A percentile compares a stretch with the other conserved stretches of the same genome.
phyloP scores from a whole-genome alignment of 768 basidiomycete genomes.

The Cyclocybe aegerita region DNA sequence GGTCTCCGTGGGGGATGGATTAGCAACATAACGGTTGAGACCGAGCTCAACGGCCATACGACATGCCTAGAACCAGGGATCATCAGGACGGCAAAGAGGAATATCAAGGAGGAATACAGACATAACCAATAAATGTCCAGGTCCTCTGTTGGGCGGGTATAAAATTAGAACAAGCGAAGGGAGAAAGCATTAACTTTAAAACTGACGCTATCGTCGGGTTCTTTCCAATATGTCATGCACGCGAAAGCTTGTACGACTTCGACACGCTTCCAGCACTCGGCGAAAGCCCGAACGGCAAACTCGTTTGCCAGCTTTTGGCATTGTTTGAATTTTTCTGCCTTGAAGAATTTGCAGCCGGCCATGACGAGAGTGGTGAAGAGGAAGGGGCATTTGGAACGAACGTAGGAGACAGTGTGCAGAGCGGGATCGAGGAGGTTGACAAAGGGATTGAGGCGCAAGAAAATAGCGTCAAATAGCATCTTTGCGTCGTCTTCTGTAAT shows the following conservation, averaged over 20 bases:
- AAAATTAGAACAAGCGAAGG: conserved; percentile 14
- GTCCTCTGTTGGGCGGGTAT: conserved; percentile 51
- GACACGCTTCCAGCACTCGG: conserved; percentile 75
- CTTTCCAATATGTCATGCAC: conserved; percentile 88
- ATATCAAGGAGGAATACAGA: conserved; percentile 32
- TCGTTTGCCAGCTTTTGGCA: conserved; percentile 75
- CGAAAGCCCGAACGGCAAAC: conserved; percentile 75
- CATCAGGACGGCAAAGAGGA: conserved; percentile 9
- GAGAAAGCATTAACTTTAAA: conserved; percentile 6
- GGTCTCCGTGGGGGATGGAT: conserved; percentile 58
- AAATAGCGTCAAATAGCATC: conserved; percentile 75
- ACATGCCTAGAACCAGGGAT: conserved; percentile 54
- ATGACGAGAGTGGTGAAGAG: conserved; percentile 84
- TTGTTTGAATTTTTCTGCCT: conserved; percentile 60
- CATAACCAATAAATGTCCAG: conserved; percentile 88
- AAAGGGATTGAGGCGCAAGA: conserved; percentile 84
- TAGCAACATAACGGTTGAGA: conserved; percentile 65
- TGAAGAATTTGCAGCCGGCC: conserved; percentile 84
- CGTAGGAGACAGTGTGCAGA: conserved; percentile 78
- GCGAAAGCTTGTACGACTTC: conserved; percentile 90
- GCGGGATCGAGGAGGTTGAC: conserved; percentile 86
- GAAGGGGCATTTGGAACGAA: conserved; percentile 78
- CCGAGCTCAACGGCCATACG: conserved; percentile 87
- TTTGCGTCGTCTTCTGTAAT: conserved; percentile 69
- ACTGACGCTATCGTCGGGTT: conserved; percentile 79